A percentile compares a stretch with the other conserved stretches of the same genome.
These are phyloP conservation scores for Aspergillaceae sp. DNA, from an alignment of 2,329 filamentous ascomycete species.

Conservation along the genomic window DNA sequence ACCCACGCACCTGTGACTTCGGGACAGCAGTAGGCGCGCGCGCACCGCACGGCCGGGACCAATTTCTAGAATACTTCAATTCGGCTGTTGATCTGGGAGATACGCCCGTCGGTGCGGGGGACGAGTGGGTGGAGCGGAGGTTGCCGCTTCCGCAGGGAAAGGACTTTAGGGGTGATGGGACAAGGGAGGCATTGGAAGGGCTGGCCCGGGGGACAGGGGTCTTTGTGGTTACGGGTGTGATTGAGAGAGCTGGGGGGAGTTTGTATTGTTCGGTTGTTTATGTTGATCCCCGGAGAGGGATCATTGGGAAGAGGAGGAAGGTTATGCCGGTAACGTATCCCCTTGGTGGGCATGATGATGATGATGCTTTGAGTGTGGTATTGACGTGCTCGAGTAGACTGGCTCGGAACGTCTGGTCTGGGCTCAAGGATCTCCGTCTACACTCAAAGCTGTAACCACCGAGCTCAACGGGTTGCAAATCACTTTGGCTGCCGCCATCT, in stretches of 20 bases:
- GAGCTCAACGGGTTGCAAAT: slow-evolving; percentile 69
- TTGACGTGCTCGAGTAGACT: slow-evolving; percentile 42
- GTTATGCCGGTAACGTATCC: slow-evolving; percentile 62
- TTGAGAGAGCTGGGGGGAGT: slow-evolving; percentile 73
- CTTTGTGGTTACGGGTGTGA: slow-evolving; percentile 69
- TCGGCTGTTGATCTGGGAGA: slow-evolving; percentile 77
- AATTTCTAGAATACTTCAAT: slow-evolving; percentile 73
- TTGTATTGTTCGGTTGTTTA: slow-evolving; percentile 79
- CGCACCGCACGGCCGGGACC: slow-evolving; percentile 61
- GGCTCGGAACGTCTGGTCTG: slow-evolving; percentile 76
- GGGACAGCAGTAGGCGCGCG: slow-evolving; percentile 66
- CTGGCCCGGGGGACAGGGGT: slow-evolving; percentile 70
- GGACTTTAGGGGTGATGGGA: slow-evolving; percentile 60
- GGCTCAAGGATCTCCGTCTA: slow-evolving; percentile 75
- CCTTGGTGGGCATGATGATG: neutral
- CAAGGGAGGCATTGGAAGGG: slow-evolving; percentile 67
- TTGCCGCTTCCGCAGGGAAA: slow-evolving; percentile 35
- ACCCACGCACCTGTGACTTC: slow-evolving; percentile 73
- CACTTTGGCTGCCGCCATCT: slow-evolving; percentile 79
- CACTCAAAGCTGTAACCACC: slow-evolving; percentile 69
- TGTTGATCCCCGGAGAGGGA: slow-evolving; percentile 63
- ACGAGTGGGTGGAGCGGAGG: slow-evolving; percentile 1
- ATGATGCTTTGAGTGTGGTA: neutral
- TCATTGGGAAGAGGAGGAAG: slow-evolving; percentile 79
- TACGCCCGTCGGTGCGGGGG: slow-evolving; percentile 39